phyloP scores from a whole-genome alignment of 345 rosid species.

The Turnera subulata region DNA sequence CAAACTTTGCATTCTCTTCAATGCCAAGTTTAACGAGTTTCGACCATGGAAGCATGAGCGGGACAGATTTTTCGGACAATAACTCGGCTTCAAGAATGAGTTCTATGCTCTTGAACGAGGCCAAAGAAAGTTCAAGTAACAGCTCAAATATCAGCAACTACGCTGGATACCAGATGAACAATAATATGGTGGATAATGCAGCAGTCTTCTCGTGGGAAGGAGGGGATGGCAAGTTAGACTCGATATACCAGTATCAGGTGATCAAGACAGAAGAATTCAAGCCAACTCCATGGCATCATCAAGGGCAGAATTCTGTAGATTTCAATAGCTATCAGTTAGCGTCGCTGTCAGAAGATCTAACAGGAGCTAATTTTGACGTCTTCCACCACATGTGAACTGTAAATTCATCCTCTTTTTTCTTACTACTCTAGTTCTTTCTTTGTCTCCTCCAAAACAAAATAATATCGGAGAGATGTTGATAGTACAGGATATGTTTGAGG shows the following conservation, averaged over 20 bases:
- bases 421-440: background rate
- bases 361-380: slow-evolving; percentile 41
- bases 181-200: slow-evolving; percentile 26
- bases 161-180: slow-evolving; percentile 35
- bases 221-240: slow-evolving; percentile 21
- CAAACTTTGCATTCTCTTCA: slow-evolving; percentile 33
- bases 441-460: background rate
- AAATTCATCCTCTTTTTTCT: slow-evolving; percentile 21
- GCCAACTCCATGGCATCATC: slow-evolving; percentile 35
- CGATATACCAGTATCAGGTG: slow-evolving; percentile 25
- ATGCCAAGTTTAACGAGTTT: slow-evolving; percentile 44
- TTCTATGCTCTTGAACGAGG: slow-evolving; percentile 30
- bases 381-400: slow-evolving; percentile 47
- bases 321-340: slow-evolving; percentile 49
- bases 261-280: slow-evolving; percentile 34
- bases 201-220: slow-evolving; percentile 33
- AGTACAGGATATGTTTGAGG: slow-evolving; percentile 30
- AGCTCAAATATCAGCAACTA: slow-evolving; percentile 49
- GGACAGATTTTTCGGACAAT: slow-evolving; percentile 35
- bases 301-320: slow-evolving; percentile 30
- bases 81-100: slow-evolving; percentile 40
- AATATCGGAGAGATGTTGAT: slow-evolving; percentile 23
- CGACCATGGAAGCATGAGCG: slow-evolving; percentile 35
- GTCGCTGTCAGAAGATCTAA: slow-evolving; percentile 53
- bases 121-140: slow-evolving; percentile 45